Evolutionary conservation across 148 eudicot species (phyloP), one percentile per base, ranked within the genome.

Genomic region (Vaccinium macrocarpon): DNA sequence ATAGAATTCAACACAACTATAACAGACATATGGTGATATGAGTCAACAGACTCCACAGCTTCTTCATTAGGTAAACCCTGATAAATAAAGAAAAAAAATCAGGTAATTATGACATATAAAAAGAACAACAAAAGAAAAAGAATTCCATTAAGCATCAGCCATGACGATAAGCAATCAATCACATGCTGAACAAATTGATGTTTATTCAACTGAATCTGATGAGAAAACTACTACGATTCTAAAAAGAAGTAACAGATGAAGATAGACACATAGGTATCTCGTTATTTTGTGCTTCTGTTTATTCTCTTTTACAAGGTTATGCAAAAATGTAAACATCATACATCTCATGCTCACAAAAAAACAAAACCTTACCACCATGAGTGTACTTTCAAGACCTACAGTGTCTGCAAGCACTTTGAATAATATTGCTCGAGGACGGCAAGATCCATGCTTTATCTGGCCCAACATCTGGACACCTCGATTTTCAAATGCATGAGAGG

Each of bases 61-160:
- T 94, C 98, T 89, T 97, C 98, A 87, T 84, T 91, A 77, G 99
- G 98, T 86, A 95, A 93, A n/a, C 98, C 99, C 99, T 97, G 90
- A 72, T 42, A 79, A 78, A 52, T 57, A 76, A n/a, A 61, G 55
- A 56, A 72, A n/a, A 61, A 56, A 72, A 61, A 87, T 35, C 19
- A 42, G 14, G 70, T n/a, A 48, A 11, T 23, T 15, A 50, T 18
- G 18, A 13, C 8, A 38, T 16, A 51, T 7, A 78, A 25, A 86
- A 62, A 12, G 21, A 35, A 62, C 35, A 48, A 51, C 3, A 38
- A 66, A 53, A 73, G 35, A 75, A 62, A 81, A 46, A 35, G 38
- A 38, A 12, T n/a, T 50, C 32, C 78, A 76, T 52, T 11, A 16
- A 80, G 76, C 76, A 86, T 68, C 32, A 57, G 74, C 46, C 55